These are phyloP conservation scores for Aureobasidium uvarum DNA, from an alignment of 2,329 filamentous ascomycete genomes.

Conservation along the genomic window DNA sequence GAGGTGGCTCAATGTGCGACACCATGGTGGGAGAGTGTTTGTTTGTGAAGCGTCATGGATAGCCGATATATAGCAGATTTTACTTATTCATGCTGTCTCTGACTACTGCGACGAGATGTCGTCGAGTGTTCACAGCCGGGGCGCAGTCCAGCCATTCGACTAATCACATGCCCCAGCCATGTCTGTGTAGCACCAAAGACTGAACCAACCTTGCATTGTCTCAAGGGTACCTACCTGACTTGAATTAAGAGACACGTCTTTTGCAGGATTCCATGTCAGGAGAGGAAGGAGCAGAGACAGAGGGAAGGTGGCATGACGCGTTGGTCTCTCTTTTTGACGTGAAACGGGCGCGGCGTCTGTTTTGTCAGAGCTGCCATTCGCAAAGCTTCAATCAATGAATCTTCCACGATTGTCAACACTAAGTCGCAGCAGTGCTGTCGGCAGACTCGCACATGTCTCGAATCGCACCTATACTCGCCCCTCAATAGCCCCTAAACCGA, in stretches of 20 bases:
- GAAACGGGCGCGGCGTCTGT: constrained; percentile 22
- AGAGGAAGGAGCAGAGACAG: background rate
- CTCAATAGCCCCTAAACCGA: constrained; percentile 72
- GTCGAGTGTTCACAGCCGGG: background rate
- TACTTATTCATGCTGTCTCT: background rate
- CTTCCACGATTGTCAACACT: background rate
- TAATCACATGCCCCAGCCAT: constrained; percentile 21
- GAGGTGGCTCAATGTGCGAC: constrained; percentile 58
- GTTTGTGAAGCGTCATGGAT: background rate
- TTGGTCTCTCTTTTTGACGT: background rate
- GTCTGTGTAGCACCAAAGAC: constrained; percentile 15
- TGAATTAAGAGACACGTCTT: background rate
- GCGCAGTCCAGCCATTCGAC: constrained; percentile 18
- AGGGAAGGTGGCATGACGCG: constrained; percentile 1
- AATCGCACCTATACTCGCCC: constrained; percentile 53
- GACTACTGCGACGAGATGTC: background rate
- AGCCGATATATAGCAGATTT: background rate
- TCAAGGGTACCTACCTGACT: background rate
- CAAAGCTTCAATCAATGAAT: constrained; percentile 23
- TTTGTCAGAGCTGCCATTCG: constrained; percentile 1
- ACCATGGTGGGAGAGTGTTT: constrained; percentile 50
- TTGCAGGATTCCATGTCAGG: background rate
- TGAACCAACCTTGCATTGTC: background rate
- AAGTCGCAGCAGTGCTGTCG: constrained; percentile 2
- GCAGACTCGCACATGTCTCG: background rate